These are phyloP conservation scores for Barbatosphaeria neglecta DNA, from an alignment of 495 filamentous ascomycete species.

Conservation along the genomic window DNA sequence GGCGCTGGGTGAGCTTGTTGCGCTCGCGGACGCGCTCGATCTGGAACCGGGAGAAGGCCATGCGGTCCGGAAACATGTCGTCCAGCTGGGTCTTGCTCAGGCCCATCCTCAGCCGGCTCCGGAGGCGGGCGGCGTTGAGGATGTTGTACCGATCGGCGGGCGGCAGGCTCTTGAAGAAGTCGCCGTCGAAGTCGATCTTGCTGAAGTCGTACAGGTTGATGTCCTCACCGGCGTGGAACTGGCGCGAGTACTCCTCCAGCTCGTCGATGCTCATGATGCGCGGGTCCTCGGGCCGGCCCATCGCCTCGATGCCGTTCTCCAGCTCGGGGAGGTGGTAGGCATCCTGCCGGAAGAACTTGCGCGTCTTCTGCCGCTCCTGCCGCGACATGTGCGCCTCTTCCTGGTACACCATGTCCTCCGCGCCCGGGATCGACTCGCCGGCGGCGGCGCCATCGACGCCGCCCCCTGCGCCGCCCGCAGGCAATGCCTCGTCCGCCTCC, in stretches of 20 bases:
- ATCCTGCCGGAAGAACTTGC: slow-evolving; percentile 82
- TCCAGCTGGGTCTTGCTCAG: slow-evolving; percentile 93
- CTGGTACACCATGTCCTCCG: slow-evolving; percentile 64
- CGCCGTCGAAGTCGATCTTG: slow-evolving; percentile 92
- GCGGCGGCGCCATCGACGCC: slow-evolving; percentile 36
- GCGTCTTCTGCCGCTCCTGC: slow-evolving; percentile 58
- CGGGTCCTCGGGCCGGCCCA: slow-evolving; percentile 85
- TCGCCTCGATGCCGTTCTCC: slow-evolving; percentile 58
- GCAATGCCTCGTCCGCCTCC: slow-evolving; percentile 8
- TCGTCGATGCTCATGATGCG: slow-evolving; percentile 92
- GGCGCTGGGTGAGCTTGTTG: slow-evolving; percentile 86
- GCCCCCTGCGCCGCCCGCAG: too few species aligned
- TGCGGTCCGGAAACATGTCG: slow-evolving; percentile 92
- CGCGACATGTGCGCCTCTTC: slow-evolving; percentile 76
- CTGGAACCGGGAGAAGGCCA: slow-evolving; percentile 93
- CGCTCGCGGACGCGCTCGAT: slow-evolving; percentile 85
- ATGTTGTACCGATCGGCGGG: slow-evolving; percentile 93
- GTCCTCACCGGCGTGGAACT: slow-evolving; percentile 88
- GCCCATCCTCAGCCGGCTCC: slow-evolving; percentile 85
- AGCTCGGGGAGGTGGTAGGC: slow-evolving; percentile 88
- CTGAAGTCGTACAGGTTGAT: slow-evolving; percentile 97
- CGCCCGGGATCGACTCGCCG: slow-evolving; percentile 53
- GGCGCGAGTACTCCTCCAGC: slow-evolving; percentile 79
- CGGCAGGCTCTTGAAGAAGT: slow-evolving; percentile 85
- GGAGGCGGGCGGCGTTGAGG: slow-evolving; percentile 77